Conservation (phyloP, 306 rosid species). For the Quercus cerris region DNA sequence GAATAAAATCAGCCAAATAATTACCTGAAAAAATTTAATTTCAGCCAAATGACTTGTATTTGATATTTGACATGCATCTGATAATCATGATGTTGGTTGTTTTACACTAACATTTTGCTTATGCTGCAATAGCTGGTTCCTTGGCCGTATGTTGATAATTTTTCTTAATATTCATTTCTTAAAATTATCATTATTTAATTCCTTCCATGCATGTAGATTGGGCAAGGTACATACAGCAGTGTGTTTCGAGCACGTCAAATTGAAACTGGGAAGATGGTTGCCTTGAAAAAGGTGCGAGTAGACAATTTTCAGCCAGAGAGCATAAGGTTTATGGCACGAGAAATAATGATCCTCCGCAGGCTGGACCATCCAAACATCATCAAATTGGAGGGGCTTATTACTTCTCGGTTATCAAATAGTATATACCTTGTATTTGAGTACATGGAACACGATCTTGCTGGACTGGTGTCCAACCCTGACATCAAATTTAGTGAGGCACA, state of each 20-base stretch:
- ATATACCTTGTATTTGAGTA: slow-evolving; percentile 94
- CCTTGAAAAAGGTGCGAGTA: slow-evolving; percentile 90
- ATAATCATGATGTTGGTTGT: slow-evolving; percentile 6
- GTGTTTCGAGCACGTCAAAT: slow-evolving; percentile 90
- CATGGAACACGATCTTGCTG: slow-evolving; percentile 99
- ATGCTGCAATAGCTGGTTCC: not conserved
- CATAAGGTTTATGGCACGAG: slow-evolving; percentile 94
- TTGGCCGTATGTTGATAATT: slow-evolving; percentile 9
- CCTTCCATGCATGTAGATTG: slow-evolving; percentile 50
- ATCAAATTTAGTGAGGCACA: slow-evolving; percentile 65
- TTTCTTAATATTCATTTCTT: not conserved
- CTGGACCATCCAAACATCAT: slow-evolving; percentile 97
- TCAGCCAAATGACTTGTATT: not conserved
- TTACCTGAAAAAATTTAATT: too few species aligned
- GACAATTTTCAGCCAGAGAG: slow-evolving; percentile 92
- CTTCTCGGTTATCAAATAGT: slow-evolving; percentile 73
- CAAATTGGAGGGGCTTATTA: slow-evolving; percentile 85
- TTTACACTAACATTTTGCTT: not conserved
- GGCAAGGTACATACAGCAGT: slow-evolving; percentile 99
- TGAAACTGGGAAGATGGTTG: slow-evolving; percentile 76
- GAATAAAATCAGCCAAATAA: not conserved
- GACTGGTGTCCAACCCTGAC: slow-evolving; percentile 73
- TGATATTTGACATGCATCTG: not conserved
- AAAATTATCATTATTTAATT: not conserved
- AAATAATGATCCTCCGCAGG: slow-evolving; percentile 79